phyloP scores from a whole-genome alignment of 371 early-diverging fungal species.

The Mortierella polycephala region DNA sequence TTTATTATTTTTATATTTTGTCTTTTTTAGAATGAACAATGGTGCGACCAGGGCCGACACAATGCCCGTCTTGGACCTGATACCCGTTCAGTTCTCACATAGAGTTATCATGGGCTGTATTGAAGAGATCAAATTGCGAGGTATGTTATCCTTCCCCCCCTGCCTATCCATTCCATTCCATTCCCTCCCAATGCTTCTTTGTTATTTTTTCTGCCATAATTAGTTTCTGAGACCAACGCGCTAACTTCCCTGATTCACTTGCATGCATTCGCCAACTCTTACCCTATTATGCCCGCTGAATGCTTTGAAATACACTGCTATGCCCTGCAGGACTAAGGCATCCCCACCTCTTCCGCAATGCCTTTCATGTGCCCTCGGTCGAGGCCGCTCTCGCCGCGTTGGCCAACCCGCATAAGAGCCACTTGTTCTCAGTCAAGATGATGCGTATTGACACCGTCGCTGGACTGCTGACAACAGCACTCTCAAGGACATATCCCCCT shows the following conservation, averaged over 20 bases:
- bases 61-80: slow-evolving; percentile 29
- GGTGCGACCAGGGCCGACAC: slow-evolving; percentile 15
- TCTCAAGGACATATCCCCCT: slow-evolving; percentile 52
- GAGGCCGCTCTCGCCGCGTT: slow-evolving; percentile 42
- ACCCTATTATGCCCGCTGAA: no score
- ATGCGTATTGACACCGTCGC: slow-evolving; percentile 55
- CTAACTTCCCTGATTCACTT: neutral
- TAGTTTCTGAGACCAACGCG: no score
- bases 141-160: slow-evolving; percentile 9
- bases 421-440: slow-evolving; percentile 52
- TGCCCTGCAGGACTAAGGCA: slow-evolving; percentile 39
- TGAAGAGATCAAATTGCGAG: slow-evolving; percentile 50
- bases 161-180: neutral
- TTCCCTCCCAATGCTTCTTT: neutral
- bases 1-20: neutral
- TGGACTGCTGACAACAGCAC: slow-evolving; percentile 44
- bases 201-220: neutral
- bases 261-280: neutral
- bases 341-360: slow-evolving; percentile 51
- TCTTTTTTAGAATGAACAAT: slow-evolving; percentile 10
- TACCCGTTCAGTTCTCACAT: slow-evolving; percentile 47
- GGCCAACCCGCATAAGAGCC: slow-evolving; percentile 33
- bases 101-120: slow-evolving; percentile 48
- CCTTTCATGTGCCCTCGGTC: slow-evolving; percentile 42
- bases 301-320: no score